Percentiles rank a stretch among this genome's conserved stretches.
Evolutionary conservation across 1,139 yeast genomes (phyloP).

Genomic region (Yamadazyma atmosphaerica): DNA sequence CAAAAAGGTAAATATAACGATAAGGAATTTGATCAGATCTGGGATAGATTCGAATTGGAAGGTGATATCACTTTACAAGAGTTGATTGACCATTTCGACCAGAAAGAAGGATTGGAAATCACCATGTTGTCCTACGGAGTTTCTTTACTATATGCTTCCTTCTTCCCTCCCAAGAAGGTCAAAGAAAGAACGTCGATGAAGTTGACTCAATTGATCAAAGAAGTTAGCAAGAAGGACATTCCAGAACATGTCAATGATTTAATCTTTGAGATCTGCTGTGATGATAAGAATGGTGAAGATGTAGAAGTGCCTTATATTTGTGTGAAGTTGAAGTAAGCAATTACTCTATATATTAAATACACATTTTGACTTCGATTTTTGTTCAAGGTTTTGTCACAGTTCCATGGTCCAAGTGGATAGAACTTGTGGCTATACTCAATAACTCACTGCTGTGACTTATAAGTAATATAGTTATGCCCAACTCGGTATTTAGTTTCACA

Average conservation of each 20-base stretch:
- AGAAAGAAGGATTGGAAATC: slow-evolving; percentile 80
- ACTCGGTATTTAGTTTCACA: slow-evolving; percentile 28
- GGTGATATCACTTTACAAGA: slow-evolving; percentile 80
- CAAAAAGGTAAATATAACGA: slow-evolving; percentile 80
- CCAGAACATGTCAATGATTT: slow-evolving; percentile 74
- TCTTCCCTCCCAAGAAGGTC: slow-evolving; percentile 88
- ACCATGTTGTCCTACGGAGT: slow-evolving; percentile 93
- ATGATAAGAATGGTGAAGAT: slow-evolving; percentile 90
- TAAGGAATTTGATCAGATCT: slow-evolving; percentile 79
- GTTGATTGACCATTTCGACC: slow-evolving; percentile 71
- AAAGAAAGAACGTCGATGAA: slow-evolving; percentile 71
- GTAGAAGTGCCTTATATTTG: slow-evolving; percentile 86
- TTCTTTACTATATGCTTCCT: slow-evolving; percentile 85
- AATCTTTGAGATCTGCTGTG: slow-evolving; percentile 89
- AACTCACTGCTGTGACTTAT: slow-evolving; percentile 62
- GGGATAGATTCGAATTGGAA: slow-evolving; percentile 89
- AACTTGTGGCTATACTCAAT: slow-evolving; percentile 49
- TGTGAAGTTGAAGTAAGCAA: slow-evolving; percentile 11
- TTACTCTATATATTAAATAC: too few species aligned
- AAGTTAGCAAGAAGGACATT: slow-evolving; percentile 80
- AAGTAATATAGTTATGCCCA: slow-evolving; percentile 40
- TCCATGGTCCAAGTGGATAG: slow-evolving; percentile 22
- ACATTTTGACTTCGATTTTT: too few species aligned
- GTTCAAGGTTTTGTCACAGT: too few species aligned
- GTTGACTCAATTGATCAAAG: slow-evolving; percentile 73